Evolutionary conservation across 208 protist genomes (phyloP).

Genomic region (Acanthamoeba lenticulata): DNA sequence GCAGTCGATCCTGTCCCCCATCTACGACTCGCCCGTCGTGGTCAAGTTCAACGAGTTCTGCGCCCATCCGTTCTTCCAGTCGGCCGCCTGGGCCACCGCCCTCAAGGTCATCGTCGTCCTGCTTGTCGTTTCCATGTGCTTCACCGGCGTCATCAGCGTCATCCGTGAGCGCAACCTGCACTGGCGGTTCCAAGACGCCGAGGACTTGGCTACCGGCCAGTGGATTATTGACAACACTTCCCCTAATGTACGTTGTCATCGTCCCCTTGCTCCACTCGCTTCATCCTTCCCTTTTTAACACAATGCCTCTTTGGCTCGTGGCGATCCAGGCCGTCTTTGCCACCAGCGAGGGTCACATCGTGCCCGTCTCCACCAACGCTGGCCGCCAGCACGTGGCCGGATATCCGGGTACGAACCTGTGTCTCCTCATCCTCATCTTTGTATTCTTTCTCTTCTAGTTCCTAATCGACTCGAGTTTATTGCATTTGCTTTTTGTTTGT

Average conservation of each 20-base stretch:
- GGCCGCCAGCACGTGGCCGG: constrained; percentile 36
- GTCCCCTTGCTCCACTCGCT: neutral
- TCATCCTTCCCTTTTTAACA: neutral
- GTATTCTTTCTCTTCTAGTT: no score
- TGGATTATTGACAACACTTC: constrained; percentile 57
- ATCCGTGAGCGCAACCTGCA: constrained; percentile 58
- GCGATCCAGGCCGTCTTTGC: neutral
- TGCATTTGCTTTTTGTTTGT: neutral
- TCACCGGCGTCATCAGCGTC: constrained; percentile 17
- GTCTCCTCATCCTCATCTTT: neutral
- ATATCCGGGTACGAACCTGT: neutral
- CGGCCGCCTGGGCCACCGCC: neutral
- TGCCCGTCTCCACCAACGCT: constrained; percentile 37
- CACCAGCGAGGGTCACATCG: constrained; percentile 47
- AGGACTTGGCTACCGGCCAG: constrained; percentile 41
- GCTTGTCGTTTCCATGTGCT: neutral
- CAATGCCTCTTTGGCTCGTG: neutral
- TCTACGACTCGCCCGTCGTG: neutral
- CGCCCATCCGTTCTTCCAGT: constrained; percentile 26
- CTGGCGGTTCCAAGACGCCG: constrained; percentile 43
- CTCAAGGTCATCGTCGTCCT: neutral
- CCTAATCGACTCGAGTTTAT: no score
- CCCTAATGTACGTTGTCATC: neutral
- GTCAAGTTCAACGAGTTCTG: constrained; percentile 39
- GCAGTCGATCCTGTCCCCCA: neutral